phyloP scores from a whole-genome alignment of 176 grass and related monocot species.

The Tuctoria greenei region DNA sequence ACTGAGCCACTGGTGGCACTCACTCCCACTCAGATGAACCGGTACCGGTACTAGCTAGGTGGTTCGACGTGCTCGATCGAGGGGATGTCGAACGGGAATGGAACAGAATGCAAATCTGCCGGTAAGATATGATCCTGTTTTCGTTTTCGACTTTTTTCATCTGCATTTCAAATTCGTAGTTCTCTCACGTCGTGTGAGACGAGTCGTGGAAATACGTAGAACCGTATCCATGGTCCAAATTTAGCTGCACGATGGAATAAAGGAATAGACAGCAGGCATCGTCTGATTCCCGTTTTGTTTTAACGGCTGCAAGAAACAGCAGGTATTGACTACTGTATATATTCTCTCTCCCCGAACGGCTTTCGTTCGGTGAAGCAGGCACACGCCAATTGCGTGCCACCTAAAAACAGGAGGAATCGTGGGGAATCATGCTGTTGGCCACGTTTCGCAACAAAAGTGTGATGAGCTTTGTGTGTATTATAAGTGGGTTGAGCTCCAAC shows the following conservation, averaged over 20 bases:
- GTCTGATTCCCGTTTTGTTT: conserved; percentile 55
- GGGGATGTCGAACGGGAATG: neutral
- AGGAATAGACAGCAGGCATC: conserved; percentile 28
- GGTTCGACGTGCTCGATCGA: neutral
- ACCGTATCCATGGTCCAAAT: conserved; percentile 4
- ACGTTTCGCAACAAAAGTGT: conserved; percentile 12
- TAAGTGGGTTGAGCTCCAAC: neutral
- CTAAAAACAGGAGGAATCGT: neutral
- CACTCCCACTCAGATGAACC: neutral
- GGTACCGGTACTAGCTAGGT: neutral
- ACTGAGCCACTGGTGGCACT: neutral
- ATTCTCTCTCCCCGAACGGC: conserved; percentile 1
- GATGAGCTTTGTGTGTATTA: neutral
- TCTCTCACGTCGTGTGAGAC: neutral
- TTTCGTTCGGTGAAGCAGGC: neutral
- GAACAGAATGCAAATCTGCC: neutral
- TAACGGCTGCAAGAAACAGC: conserved; percentile 30
- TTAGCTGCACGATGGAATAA: neutral
- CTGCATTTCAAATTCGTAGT: too few species aligned
- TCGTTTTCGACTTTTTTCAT: too few species aligned
- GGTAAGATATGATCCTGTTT: too few species aligned
- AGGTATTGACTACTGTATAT: neutral
- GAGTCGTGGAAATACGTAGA: neutral
- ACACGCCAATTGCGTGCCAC: neutral
- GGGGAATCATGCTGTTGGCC: conserved; percentile 52